Evolutionary conservation across 2,329 filamentous ascomycete species (phyloP), one percentile per base, ranked within the genome.

Genomic region (Penicillium sp.): DNA sequence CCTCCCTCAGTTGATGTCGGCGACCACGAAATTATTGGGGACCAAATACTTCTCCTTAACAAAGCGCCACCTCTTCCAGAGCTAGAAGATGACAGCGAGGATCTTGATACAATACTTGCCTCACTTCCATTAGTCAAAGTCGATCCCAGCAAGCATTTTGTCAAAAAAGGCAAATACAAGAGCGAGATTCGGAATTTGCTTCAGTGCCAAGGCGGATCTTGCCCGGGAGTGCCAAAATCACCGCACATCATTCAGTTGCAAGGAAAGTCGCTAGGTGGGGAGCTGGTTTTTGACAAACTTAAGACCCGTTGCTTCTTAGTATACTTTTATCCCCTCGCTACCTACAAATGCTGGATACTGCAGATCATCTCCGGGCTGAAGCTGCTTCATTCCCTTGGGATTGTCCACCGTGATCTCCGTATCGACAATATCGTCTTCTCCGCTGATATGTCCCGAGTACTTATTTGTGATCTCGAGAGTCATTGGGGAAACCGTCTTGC

Each of bases 361-460:
- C 34, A 46, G 40, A 16, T 41, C 1, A 41, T 41, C 29, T 25
- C 13, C 2, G 40, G 27, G 6, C 0, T 46, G 12, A 46, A 38
- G 13, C 2, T 0, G 1, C 34, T 46, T 38, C 34, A 46, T 38
- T 46, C 42, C 13, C 18, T 25, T 14, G 34, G 42, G 9, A 46
- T 38, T 25, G 3, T 46, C 10, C 42, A 46, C 31, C 42, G 42
- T 31, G 42, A 46, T 4, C 34, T 46, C 9, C 34, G 34, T 3
- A 39, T 46, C 42, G 34, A 38, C 8, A 46, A 46, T 2, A 9
- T 46, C 9, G 27, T 39, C 11, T 46, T 46, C 18, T 38, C 42
- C 16, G 6, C 33, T 45, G 41, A 45, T 2, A 16, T 2, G 1
- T 27, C 27, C 12, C 42, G 34, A 1, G 29, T 33, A 18, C 12